phyloP scores from a whole-genome alignment of 2,329 filamentous ascomycete genomes.

The Paecilomyces sp. region DNA sequence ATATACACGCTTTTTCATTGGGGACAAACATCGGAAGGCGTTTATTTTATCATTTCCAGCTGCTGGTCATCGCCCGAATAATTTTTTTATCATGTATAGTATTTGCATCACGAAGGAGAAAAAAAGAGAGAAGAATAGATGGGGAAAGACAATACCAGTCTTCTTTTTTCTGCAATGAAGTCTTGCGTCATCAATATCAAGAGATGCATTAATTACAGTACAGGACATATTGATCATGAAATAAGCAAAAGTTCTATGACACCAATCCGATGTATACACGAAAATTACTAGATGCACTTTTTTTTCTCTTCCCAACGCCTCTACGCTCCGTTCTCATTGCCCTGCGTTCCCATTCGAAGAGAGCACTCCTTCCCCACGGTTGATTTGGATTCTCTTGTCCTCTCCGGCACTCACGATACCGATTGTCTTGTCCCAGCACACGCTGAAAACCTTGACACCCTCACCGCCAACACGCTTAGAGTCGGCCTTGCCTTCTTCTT shows the following conservation, averaged over 20 bases:
- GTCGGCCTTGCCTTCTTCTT: slow-evolving; percentile 54
- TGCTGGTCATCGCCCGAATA: background rate
- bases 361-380: slow-evolving; percentile 54
- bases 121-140: background rate
- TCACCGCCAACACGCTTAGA: slow-evolving; percentile 62
- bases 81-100: background rate
- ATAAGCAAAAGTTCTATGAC: background rate
- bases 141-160: background rate
- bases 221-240: background rate
- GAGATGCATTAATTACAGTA: background rate
- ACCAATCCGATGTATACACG: background rate
- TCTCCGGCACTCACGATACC: slow-evolving; percentile 89
- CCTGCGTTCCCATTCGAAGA: slow-evolving; percentile 15
- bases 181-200: background rate
- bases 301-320: slow-evolving; percentile 8
- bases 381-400: slow-evolving; percentile 92
- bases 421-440: slow-evolving; percentile 76
- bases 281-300: slow-evolving; percentile 2
- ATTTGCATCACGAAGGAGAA: background rate
- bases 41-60: slow-evolving; percentile 15
- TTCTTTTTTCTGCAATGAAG: background rate
- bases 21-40: slow-evolving; percentile 18
- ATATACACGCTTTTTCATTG: slow-evolving; percentile 11
- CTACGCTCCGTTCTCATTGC: slow-evolving; percentile 12
- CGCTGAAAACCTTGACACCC: slow-evolving; percentile 81